Evolutionary conservation across 805 yeast species (phyloP), one percentile per base, ranked within the genome.

Genomic region (Candida parachauliodes): DNA sequence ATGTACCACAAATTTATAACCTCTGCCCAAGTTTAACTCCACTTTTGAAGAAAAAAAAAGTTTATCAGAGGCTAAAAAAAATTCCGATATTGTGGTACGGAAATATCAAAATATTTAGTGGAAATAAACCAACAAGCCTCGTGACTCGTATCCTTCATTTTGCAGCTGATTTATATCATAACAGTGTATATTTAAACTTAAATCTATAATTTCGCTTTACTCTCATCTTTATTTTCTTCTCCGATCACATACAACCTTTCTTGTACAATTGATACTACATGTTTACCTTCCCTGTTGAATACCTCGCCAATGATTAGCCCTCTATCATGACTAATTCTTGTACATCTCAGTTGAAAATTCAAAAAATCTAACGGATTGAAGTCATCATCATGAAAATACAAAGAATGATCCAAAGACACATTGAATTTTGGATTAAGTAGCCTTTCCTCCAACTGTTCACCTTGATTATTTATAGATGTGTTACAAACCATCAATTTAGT

Each of bases 391-490:
- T 81, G 86, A 62, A 83, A 80, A 54, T 79, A 79, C 20, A 84
- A 70, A 0, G 79, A 59, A 51, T 83, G 88, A 47, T 82, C 88
- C 44, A 83, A 55, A 12, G 85, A 77, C 2, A 79, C 81, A n/a
- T 78, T 72, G 44, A 76, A 70, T 17, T 12, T 23, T 2, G 40
- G 60, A n/a, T 51, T 47, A 11, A 47, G 34, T 17, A 32, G 17
- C 6, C 5, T 3, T 14, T 32, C 16, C 2, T 21, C 32, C 9
- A 9, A 5, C 9, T 12, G 6, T 5, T 30, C 67, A 32, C 59
- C 48, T 2, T 62, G 65, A 3, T 58, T 55, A 37, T 55, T 61
- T 38, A 51, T 57, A 37, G 36, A 51, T 28, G 54, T 51, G 5
- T 38, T 29, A 7, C 47, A 25, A 12, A 42, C 38, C 24, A 41